Conservation (phyloP, 2,329 filamentous ascomycete species). For the Diaporthe aspalathi region DNA sequence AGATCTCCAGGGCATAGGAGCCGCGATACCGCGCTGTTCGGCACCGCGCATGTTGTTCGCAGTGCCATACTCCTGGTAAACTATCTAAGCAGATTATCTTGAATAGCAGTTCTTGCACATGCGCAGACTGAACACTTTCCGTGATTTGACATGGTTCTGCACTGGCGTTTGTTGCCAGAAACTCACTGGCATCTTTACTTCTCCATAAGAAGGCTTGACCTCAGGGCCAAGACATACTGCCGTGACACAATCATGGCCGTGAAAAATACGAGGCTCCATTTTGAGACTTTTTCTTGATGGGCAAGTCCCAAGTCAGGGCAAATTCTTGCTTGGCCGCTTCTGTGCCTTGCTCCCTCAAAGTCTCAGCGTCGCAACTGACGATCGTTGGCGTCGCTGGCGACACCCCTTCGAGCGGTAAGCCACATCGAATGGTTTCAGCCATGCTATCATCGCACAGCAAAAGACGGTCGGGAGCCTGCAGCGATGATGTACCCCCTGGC, state of each 20-base stretch:
- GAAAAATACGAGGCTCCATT: not conserved
- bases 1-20: not conserved
- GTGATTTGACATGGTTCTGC: not conserved
- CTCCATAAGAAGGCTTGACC: not conserved
- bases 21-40: not conserved
- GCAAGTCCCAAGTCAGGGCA: not conserved
- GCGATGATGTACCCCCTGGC: constrained; percentile 39
- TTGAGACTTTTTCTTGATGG: not conserved
- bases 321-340: constrained; percentile 5
- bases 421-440: constrained; percentile 25
- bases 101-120: not conserved
- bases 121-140: not conserved
- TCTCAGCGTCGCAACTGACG: constrained; percentile 27
- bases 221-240: not conserved
- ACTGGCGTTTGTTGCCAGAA: not conserved
- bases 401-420: constrained; percentile 16
- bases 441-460: constrained; percentile 31
- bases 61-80: not conserved
- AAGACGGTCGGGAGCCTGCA: constrained; percentile 12
- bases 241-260: not conserved
- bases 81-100: not conserved
- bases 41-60: not conserved
- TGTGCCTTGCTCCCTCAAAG: constrained; percentile 19
- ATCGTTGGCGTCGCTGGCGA: constrained; percentile 17
- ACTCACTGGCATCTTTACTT: no score